Evolutionary conservation across 106 monocot genomes (phyloP).

Genomic region (Platanthera zijinensis): DNA sequence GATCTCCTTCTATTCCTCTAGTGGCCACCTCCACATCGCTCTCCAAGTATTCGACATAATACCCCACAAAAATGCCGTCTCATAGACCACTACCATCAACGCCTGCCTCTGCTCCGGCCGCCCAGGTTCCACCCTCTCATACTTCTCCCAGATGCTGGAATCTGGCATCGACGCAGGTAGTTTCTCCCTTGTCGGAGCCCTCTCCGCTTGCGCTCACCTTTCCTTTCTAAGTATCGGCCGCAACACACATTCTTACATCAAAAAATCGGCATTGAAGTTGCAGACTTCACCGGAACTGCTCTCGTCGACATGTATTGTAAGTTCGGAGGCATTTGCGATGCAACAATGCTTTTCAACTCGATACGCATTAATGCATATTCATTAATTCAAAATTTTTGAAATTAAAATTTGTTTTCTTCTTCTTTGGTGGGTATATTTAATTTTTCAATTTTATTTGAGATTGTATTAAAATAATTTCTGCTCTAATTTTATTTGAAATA

Average conservation of each 20-base stretch:
- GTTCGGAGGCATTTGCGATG: conserved; percentile 18
- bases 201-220: conserved; percentile 16
- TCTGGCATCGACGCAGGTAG: conserved; percentile 9
- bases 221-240: conserved; percentile 14
- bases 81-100: neutral
- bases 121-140: conserved; percentile 2
- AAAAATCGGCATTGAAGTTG: conserved; percentile 11
- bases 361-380: neutral
- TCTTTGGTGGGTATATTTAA: too few species aligned
- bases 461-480: too few species aligned
- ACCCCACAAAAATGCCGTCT: conserved; percentile 25
- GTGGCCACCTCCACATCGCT: conserved; percentile 22
- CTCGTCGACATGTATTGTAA: conserved; percentile 1
- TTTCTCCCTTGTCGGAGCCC: conserved; percentile 23
- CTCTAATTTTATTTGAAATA: too few species aligned
- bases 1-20: neutral
- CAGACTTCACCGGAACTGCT: conserved; percentile 11
- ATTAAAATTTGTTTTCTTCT: too few species aligned
- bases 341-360: conserved; percentile 11
- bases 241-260: conserved; percentile 4
- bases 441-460: too few species aligned
- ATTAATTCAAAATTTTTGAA: too few species aligned
- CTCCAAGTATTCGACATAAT: neutral
- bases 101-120: conserved; percentile 14
- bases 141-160: conserved; percentile 22